Evolutionary conservation across 768 basidiomycete species (phyloP).

Genomic region (Lactarius deliciosus): DNA sequence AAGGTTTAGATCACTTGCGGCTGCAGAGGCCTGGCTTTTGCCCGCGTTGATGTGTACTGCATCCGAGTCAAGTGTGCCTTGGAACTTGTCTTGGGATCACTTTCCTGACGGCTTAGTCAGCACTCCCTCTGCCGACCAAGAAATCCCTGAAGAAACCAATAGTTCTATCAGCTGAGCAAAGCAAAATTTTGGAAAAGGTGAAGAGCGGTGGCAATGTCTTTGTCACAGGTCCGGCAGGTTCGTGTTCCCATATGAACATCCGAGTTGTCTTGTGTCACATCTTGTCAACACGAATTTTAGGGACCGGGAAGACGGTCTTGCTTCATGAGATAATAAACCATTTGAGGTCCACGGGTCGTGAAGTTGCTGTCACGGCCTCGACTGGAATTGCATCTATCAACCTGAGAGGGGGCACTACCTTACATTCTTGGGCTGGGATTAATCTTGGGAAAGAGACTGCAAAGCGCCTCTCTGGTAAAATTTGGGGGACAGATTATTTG

Average conservation of each 20-base stretch:
- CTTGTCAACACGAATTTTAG: slow-evolving; percentile 34
- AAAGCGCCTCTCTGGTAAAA: slow-evolving; percentile 55
- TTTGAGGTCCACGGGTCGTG: slow-evolving; percentile 36
- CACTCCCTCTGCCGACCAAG: not conserved
- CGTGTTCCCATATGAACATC: slow-evolving; percentile 18
- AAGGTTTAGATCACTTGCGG: slow-evolving; percentile 45
- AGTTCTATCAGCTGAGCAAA: slow-evolving; percentile 54
- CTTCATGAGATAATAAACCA: slow-evolving; percentile 68
- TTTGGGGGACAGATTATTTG: slow-evolving; percentile 43
- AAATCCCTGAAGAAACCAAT: slow-evolving; percentile 26
- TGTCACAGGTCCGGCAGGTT: slow-evolving; percentile 85
- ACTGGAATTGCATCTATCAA: slow-evolving; percentile 81
- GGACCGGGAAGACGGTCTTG: slow-evolving; percentile 83
- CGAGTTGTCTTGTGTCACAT: too few relatives aligned
- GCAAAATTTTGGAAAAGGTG: slow-evolving; percentile 50
- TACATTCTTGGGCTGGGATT: slow-evolving; percentile 84
- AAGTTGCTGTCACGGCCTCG: slow-evolving; percentile 75
- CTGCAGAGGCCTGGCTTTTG: slow-evolving; percentile 57
- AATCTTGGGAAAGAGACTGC: slow-evolving; percentile 63
- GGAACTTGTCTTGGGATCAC: not conserved
- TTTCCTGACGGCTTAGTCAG: not conserved
- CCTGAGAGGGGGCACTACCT: slow-evolving; percentile 63
- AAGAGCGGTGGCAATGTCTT: slow-evolving; percentile 66
- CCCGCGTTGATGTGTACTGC: not conserved
- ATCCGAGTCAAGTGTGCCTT: slow-evolving; percentile 2